These are phyloP conservation scores for Arthrobotrys megalospora DNA, from an alignment of 2,329 filamentous ascomycete genomes.

Conservation along the genomic window DNA sequence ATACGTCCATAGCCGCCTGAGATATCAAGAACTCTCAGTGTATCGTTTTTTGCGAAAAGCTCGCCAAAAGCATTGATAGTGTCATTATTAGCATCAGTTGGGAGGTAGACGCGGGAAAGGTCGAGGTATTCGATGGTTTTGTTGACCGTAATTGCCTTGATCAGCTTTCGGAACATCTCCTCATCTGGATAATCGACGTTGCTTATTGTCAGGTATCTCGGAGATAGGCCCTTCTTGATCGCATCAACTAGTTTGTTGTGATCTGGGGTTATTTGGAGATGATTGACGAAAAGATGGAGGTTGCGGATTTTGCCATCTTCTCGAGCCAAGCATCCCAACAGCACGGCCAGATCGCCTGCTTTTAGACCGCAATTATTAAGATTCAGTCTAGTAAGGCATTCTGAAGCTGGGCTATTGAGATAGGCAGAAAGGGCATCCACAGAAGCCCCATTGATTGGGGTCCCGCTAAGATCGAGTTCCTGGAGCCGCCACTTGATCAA, in stretches of 20 bases:
- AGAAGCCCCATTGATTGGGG: conserved; percentile 70
- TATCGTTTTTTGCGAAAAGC: conserved; percentile 78
- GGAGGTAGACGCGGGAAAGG: conserved; percentile 79
- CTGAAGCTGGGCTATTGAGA: conserved; percentile 75
- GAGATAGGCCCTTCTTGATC: conserved; percentile 72
- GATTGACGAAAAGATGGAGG: conserved; percentile 74
- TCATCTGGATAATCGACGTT: conserved; percentile 80
- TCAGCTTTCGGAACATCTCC: conserved; percentile 75
- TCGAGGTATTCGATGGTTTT: conserved; percentile 76
- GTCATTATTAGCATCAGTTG: conserved; percentile 77
- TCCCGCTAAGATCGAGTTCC: conserved; percentile 77
- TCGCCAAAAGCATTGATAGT: conserved; percentile 76
- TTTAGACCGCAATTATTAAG: conserved; percentile 78
- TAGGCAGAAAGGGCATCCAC: conserved; percentile 78
- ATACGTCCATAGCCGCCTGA: conserved; percentile 80
- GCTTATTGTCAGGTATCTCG: conserved; percentile 76
- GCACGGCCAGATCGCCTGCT: conserved; percentile 76
- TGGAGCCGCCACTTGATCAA: conserved; percentile 78
- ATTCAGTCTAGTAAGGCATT: conserved; percentile 74
- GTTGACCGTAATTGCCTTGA: conserved; percentile 76
- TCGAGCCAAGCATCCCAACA: conserved; percentile 76
- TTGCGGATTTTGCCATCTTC: conserved; percentile 72
- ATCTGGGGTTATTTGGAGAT: conserved; percentile 65
- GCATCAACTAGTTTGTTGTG: conserved; percentile 72
- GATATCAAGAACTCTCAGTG: conserved; percentile 77